Conservation (phyloP, 257 asterid species). For the Nyctanthes arbortristis region DNA sequence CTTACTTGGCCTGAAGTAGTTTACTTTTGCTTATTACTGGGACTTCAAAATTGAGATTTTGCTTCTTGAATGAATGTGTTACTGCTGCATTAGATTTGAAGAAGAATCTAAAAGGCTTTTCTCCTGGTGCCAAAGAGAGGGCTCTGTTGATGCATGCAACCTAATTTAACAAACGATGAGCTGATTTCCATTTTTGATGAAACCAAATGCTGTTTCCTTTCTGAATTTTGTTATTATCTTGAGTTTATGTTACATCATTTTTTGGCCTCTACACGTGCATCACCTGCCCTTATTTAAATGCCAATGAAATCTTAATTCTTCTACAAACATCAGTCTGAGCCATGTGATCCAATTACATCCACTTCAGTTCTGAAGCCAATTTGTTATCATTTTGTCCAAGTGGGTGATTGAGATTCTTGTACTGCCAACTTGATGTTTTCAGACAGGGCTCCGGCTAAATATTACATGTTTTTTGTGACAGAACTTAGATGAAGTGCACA, state of each 20-base stretch:
- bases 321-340: not conserved
- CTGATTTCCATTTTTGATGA: not conserved
- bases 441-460: slow-evolving; percentile 21
- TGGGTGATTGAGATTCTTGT: not conserved
- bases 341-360: slow-evolving; percentile 3
- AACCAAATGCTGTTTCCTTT: not conserved
- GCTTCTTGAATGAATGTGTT: not conserved
- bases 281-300: not conserved
- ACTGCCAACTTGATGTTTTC: not conserved
- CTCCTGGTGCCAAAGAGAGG: not conserved
- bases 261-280: not conserved
- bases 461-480: slow-evolving; percentile 34
- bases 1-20: not conserved
- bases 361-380: slow-evolving; percentile 5
- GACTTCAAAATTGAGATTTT: not conserved
- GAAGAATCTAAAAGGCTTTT: no score
- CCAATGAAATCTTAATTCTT: slow-evolving; percentile 7
- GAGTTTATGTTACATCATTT: no score
- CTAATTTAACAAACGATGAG: not conserved
- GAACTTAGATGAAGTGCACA: slow-evolving; percentile 94
- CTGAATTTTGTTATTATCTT: not conserved
- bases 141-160: not conserved
- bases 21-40: no score
- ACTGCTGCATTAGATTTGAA: not conserved
- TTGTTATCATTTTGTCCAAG: slow-evolving; percentile 12